Evolutionary conservation across 2,329 filamentous ascomycete species (phyloP), one percentile per base, ranked within the genome.

Genomic region (Xylaria polymorpha): DNA sequence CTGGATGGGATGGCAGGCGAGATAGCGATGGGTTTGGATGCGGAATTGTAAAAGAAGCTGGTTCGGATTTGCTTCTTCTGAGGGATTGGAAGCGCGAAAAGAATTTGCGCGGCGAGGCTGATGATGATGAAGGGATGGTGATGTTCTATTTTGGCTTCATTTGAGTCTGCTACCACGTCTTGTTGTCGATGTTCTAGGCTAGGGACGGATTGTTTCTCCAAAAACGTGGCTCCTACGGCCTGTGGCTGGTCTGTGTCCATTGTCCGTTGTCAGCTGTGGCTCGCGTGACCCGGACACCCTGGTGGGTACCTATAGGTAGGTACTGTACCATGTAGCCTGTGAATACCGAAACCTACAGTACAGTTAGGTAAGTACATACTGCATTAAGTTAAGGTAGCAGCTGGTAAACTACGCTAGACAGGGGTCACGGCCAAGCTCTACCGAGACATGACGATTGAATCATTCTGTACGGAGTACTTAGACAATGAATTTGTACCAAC

Each of bases 211-310:
- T 65, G 56, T 39, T 63, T 64, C 63, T 64, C 55, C 55, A 67
- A 67, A 58, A 70, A 70, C 68, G 68, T 70, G 68, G 68, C 64
- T 46, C 51, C 18, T 65, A 51, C 41, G 9, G 20, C 41, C 9
- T 68, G 66, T 68, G 66, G 66, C 66, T 66, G 50, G 22, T 46
- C 39, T 25, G 6, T n/a, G 15, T n/a, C 14, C 4, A 22, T 37
- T 37, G 18, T 32, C 15, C 9, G n/a, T n/a, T 39, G 32, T 56
- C 25, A 18, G 55, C 66, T 64, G 66, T 64, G 66, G 61, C 66
- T 64, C 41, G 56, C 41, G 32, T 10, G 8, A 15, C 59, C 59
- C 18, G 1, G 43, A 2, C n/a, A 18, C 18, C n/a, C 5, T 43
- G n/a, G 3, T 18, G n/a, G 43, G 43, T 43, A 43, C 39, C 15